A percentile compares a stretch with the other conserved stretches of the same genome.
These are phyloP conservation scores for Botrytis porri DNA, from an alignment of 2,329 filamentous ascomycete species.

Conservation along the genomic window DNA sequence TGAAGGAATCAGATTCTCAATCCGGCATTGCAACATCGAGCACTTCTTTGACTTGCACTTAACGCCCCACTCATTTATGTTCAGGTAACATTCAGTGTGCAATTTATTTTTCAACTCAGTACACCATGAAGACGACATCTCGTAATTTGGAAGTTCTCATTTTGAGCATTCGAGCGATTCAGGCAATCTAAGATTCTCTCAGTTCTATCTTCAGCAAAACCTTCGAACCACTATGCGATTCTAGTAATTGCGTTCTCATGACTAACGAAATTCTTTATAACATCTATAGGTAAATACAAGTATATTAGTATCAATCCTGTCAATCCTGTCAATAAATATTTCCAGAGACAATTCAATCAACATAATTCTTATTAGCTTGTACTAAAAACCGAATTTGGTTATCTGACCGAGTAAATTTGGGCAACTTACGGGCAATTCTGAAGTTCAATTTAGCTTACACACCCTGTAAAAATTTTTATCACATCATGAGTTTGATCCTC, in stretches of 20 bases:
- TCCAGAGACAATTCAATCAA: background rate
- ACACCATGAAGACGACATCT: background rate
- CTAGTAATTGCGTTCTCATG: background rate
- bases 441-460: background rate
- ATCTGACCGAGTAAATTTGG: background rate
- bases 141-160: background rate
- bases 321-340: background rate
- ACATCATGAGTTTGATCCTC: background rate
- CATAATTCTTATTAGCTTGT: background rate
- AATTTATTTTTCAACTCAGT: background rate
- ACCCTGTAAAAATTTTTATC: background rate
- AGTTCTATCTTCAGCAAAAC: background rate
- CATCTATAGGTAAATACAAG: background rate
- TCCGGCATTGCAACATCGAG: background rate
- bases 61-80: background rate
- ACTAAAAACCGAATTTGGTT: background rate
- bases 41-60: too few relatives aligned
- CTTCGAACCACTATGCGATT: background rate
- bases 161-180: background rate
- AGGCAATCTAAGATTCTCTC: background rate
- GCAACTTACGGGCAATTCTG: background rate
- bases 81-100: background rate
- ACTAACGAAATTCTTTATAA: background rate
- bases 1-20: background rate
- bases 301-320: background rate